Conservation (phyloP, 805 yeast species). For the Saccharomycopsis fodiens region DNA sequence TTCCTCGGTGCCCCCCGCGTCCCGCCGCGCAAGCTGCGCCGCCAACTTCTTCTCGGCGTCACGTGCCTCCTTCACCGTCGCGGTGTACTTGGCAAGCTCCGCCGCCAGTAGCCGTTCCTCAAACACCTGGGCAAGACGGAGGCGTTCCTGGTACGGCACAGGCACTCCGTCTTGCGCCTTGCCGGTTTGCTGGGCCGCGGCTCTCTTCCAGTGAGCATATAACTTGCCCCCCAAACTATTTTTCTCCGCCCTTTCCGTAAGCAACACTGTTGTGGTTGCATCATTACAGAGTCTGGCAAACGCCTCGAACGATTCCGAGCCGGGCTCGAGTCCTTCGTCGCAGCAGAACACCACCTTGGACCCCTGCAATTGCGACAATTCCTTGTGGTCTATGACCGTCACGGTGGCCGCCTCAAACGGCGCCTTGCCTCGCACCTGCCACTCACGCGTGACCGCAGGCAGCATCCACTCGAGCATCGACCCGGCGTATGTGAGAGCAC, state of each 20-base stretch:
- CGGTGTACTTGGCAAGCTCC: constrained; percentile 43
- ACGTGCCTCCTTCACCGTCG: constrained; percentile 39
- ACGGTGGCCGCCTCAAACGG: constrained; percentile 73
- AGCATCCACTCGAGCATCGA: constrained; percentile 97
- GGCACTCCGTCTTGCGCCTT: constrained; percentile 54
- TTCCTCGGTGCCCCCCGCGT: constrained; percentile 1
- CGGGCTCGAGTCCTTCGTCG: constrained; percentile 56
- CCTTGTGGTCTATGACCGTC: constrained; percentile 49
- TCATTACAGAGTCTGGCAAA: constrained; percentile 51
- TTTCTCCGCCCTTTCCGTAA: constrained; percentile 58
- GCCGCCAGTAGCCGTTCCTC: constrained; percentile 45
- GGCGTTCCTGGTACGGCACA: constrained; percentile 41
- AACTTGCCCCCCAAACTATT: constrained; percentile 44
- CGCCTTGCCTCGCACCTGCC: constrained; percentile 66
- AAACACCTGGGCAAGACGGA: constrained; percentile 33
- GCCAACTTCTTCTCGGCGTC: constrained; percentile 29
- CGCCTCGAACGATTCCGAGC: constrained; percentile 49
- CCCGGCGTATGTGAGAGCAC: constrained; percentile 71
- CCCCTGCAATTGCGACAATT: constrained; percentile 47
- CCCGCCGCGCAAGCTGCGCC: constrained; percentile 25
- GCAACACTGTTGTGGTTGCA: constrained; percentile 59
- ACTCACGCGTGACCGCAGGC: constrained; percentile 70
- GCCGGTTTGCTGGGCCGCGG: constrained; percentile 29
- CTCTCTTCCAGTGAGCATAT: constrained; percentile 45
- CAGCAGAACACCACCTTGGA: constrained; percentile 79